phyloP scores from a whole-genome alignment of 805 yeast species.

The Wickerhamiella sorbophila region DNA sequence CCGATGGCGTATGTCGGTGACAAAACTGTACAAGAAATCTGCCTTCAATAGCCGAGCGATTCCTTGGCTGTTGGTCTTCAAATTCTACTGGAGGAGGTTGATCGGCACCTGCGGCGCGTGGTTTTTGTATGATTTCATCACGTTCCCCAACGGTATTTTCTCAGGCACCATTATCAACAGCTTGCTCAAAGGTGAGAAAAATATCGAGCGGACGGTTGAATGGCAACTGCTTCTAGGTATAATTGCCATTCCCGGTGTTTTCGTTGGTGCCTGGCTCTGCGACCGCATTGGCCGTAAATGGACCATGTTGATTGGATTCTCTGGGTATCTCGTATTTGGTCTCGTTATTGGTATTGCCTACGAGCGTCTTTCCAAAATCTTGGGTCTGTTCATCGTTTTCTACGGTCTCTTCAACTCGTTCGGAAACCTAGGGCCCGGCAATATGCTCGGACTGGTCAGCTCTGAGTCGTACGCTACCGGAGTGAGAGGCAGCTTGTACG shows the following conservation, averaged over 20 bases:
- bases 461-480: conserved; percentile 65
- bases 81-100: conserved; percentile 53
- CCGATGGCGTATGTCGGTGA: conserved; percentile 54
- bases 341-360: conserved; percentile 33
- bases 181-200: conserved; percentile 11
- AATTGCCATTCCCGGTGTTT: conserved; percentile 60
- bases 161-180: conserved; percentile 44
- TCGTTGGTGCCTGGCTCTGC: conserved; percentile 51
- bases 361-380: conserved; percentile 39
- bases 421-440: conserved; percentile 72
- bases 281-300: conserved; percentile 59
- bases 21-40: conserved; percentile 46
- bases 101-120: conserved; percentile 62
- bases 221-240: conserved; percentile 56
- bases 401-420: conserved; percentile 57
- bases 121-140: conserved; percentile 71
- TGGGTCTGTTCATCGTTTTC: conserved; percentile 51
- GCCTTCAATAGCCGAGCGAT: conserved; percentile 42
- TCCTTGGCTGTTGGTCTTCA: conserved; percentile 45
- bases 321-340: conserved; percentile 51
- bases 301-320: conserved; percentile 56
- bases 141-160: conserved; percentile 66
- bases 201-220: conserved; percentile 45
- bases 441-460: conserved; percentile 52
- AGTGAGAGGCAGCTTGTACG: conserved; percentile 62